A percentile compares a stretch with the other conserved stretches of the same genome.
Conservation (phyloP, 495 filamentous ascomycete species). For the Thermothielavioides terrestris region DNA sequence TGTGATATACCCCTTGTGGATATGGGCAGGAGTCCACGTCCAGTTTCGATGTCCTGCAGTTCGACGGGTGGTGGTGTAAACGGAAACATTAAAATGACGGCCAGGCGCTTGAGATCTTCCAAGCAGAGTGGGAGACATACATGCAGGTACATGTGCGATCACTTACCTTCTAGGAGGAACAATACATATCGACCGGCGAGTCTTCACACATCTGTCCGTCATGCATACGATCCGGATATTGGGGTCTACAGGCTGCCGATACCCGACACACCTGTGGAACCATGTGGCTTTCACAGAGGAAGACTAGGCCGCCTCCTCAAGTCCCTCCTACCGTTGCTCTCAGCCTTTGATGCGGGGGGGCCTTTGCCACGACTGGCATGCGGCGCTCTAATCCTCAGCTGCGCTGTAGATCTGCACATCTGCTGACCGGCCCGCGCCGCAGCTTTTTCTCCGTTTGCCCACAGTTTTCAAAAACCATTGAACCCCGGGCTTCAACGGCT, state of each 20-base stretch:
- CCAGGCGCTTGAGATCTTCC: constrained; percentile 25
- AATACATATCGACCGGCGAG: too few relatives aligned
- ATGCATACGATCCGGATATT: constrained; percentile 33
- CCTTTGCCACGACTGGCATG: too few relatives aligned
- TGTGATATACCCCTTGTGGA: constrained; percentile 25
- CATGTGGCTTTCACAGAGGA: constrained; percentile 35
- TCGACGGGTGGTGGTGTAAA: neutral
- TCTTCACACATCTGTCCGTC: too few relatives aligned
- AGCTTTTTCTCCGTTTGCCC: too few relatives aligned
- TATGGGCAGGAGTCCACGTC: neutral
- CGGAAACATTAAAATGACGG: neutral
- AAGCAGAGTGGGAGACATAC: constrained; percentile 27
- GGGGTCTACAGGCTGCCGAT: constrained; percentile 39
- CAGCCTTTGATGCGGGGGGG: too few relatives aligned
- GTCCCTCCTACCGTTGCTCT: too few relatives aligned
- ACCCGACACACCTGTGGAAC: constrained; percentile 31
- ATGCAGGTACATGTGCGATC: constrained; percentile 30
- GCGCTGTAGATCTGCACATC: too few relatives aligned
- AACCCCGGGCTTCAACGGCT: too few relatives aligned
- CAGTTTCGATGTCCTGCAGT: neutral
- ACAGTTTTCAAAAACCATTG: too few relatives aligned
- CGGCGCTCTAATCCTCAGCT: too few relatives aligned
- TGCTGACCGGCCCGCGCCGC: too few relatives aligned
- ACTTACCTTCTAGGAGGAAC: neutral
- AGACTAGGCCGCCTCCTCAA: constrained; percentile 49